These are phyloP conservation scores for Xylaria acuta DNA, from an alignment of 495 filamentous ascomycete genomes.

Conservation along the genomic window DNA sequence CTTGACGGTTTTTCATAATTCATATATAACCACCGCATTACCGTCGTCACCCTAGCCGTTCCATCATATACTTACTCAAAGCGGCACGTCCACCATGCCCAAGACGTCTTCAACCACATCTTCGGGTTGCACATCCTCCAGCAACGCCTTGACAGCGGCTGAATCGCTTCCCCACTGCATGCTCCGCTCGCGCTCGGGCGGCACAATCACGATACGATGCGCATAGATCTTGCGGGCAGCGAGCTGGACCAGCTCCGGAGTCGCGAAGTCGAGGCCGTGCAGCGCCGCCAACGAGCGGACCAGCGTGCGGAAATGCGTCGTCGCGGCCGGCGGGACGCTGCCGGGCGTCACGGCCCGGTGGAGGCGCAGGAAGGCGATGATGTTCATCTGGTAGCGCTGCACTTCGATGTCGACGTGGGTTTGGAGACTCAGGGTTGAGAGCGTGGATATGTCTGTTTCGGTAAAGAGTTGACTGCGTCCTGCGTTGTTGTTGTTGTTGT, in stretches of 20 bases:
- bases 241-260: conserved; percentile 81
- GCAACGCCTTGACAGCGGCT: conserved; percentile 65
- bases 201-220: conserved; percentile 76
- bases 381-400: conserved; percentile 80
- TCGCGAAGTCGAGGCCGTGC: conserved; percentile 80
- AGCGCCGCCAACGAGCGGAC: conserved; percentile 77
- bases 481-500: neutral
- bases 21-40: neutral
- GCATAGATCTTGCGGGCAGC: conserved; percentile 89
- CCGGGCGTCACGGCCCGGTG: conserved; percentile 79
- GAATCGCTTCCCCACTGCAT: conserved; percentile 91
- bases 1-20: neutral
- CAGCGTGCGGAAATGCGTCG: conserved; percentile 73
- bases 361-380: conserved; percentile 81
- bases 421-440: conserved; percentile 43
- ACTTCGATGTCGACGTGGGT: conserved; percentile 63
- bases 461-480: conserved; percentile 24
- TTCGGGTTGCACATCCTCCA: conserved; percentile 74
- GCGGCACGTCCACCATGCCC: conserved; percentile 69
- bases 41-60: neutral
- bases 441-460: conserved; percentile 45
- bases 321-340: conserved; percentile 77
- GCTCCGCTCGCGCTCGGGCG: conserved; percentile 77
- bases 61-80: conserved; percentile 48
- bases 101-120: conserved; percentile 86